Evolutionary conservation across 768 basidiomycete genomes (phyloP).

Genomic region (Serendipita sp.): DNA sequence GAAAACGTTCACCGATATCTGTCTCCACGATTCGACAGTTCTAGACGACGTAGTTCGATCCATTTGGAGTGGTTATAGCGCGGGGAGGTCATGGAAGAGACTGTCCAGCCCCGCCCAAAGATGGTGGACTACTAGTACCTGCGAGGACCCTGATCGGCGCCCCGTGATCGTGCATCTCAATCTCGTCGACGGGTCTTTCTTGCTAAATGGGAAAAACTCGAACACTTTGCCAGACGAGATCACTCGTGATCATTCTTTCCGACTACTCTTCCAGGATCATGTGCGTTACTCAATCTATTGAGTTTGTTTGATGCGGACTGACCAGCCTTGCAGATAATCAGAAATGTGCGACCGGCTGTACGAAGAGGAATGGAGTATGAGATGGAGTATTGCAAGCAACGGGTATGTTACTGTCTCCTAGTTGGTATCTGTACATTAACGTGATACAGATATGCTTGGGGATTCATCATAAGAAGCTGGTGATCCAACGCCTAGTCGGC

Average conservation of each 20-base stretch:
- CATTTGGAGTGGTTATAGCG: constrained; percentile 22
- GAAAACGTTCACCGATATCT: background rate
- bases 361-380: constrained; percentile 23
- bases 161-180: constrained; percentile 27
- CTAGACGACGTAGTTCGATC: constrained; percentile 19
- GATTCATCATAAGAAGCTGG: constrained; percentile 15
- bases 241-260: constrained; percentile 21
- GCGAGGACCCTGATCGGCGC: constrained; percentile 1
- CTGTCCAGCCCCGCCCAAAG: constrained; percentile 12
- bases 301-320: background rate
- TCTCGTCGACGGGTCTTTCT: constrained; percentile 26
- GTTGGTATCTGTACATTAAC: background rate
- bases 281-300: constrained; percentile 15
- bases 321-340: background rate
- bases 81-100: constrained; percentile 11
- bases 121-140: constrained; percentile 15
- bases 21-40: background rate
- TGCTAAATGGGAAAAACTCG: constrained; percentile 28
- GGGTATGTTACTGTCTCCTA: constrained; percentile 13
- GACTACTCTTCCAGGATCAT: constrained; percentile 21
- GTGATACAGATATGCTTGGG: constrained; percentile 21
- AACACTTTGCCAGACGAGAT: constrained; percentile 26
- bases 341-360: background rate
- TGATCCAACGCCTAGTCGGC: constrained; percentile 17
- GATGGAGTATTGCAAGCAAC: constrained; percentile 13